These are phyloP conservation scores for Paraphoma chrysanthemicola DNA, from an alignment of 2,329 filamentous ascomycete genomes.

Conservation along the genomic window DNA sequence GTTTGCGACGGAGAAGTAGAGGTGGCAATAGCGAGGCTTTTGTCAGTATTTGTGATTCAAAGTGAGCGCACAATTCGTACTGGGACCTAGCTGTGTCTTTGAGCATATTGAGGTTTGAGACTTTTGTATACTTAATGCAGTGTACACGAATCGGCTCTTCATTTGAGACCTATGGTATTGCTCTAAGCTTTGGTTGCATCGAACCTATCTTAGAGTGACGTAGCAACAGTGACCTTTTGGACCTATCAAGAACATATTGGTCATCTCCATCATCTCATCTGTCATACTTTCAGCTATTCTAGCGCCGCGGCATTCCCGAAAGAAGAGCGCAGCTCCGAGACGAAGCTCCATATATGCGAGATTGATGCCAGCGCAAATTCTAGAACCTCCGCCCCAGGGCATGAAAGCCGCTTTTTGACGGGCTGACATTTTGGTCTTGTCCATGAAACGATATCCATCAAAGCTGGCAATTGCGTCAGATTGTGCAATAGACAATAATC, in stretches of 20 bases:
- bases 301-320: constrained; percentile 18
- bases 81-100: no score
- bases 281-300: background rate
- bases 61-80: no score
- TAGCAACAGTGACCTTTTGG: no score
- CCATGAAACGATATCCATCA: constrained; percentile 2
- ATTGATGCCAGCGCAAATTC: constrained; percentile 25
- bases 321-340: constrained; percentile 17
- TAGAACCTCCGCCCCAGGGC: background rate
- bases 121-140: no score
- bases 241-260: background rate
- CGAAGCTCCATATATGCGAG: constrained; percentile 25
- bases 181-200: no score
- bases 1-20: background rate
- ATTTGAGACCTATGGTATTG: no score
- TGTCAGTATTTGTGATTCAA: no score
- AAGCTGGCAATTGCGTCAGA: constrained; percentile 7
- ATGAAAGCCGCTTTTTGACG: constrained; percentile 1
- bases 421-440: no score
- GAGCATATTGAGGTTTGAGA: no score
- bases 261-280: constrained; percentile 1
- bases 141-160: no score
- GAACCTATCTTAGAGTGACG: no score
- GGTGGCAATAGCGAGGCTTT: no score
- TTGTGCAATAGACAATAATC: background rate